Percentiles rank a stretch among this genome's conserved stretches.
Evolutionary conservation across 2,329 filamentous ascomycete species (phyloP).

Genomic region (Venturiaceae sp.): DNA sequence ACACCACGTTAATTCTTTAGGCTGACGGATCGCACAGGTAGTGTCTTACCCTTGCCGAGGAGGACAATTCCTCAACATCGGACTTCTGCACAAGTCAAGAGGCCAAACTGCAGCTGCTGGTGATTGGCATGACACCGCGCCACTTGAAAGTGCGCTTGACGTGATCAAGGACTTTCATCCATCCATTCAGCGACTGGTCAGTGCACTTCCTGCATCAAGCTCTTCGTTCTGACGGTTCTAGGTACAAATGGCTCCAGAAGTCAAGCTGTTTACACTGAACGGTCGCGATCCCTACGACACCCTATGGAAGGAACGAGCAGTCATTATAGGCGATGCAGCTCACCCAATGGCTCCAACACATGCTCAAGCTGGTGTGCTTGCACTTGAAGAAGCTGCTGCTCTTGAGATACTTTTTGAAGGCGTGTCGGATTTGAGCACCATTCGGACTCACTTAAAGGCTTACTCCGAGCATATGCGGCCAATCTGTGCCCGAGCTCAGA

Average conservation of each 20-base stretch:
- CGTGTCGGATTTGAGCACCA: background rate
- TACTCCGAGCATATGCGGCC: background rate
- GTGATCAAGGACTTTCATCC: slow-evolving; percentile 1
- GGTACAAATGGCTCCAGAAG: background rate
- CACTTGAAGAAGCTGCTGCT: background rate
- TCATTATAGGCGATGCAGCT: slow-evolving; percentile 1
- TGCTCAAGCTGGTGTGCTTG: background rate
- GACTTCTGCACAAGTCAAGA: background rate
- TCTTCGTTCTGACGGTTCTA: background rate
- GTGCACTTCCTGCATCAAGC: background rate
- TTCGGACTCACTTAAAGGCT: background rate
- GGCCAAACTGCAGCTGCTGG: background rate
- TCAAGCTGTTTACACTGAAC: background rate
- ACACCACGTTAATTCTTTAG: background rate
- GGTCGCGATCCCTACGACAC: background rate
- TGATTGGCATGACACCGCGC: background rate
- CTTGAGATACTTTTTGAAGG: background rate
- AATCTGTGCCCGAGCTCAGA: background rate
- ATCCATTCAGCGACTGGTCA: background rate
- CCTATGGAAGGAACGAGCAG: background rate
- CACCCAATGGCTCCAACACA: background rate
- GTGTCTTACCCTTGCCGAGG: background rate
- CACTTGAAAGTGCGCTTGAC: background rate
- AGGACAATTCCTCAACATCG: background rate
- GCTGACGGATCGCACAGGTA: background rate